These are phyloP conservation scores for Pseudogymnoascus sp. DNA, from an alignment of 2,329 filamentous ascomycete species.

Conservation along the genomic window DNA sequence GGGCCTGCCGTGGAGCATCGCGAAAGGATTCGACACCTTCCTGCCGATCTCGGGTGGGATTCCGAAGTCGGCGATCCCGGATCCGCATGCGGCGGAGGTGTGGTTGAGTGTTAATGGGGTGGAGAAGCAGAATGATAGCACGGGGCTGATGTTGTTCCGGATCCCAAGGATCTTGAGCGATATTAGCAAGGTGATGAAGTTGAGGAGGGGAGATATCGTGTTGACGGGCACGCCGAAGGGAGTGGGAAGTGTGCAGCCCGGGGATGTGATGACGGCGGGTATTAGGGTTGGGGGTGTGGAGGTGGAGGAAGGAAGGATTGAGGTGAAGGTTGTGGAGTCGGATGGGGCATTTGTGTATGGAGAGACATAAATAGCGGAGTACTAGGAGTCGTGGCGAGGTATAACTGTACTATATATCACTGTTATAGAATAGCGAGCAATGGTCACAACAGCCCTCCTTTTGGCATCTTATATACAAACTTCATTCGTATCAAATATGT, in stretches of 20 bases:
- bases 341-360: neutral
- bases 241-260: slow-evolving; percentile 75
- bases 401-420: neutral
- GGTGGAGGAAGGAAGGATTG: slow-evolving; percentile 74
- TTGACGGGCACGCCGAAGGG: slow-evolving; percentile 97
- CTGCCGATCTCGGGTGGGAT: slow-evolving; percentile 78
- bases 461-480: neutral
- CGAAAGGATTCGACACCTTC: slow-evolving; percentile 98
- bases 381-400: neutral
- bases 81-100: slow-evolving; percentile 83
- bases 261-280: slow-evolving; percentile 80
- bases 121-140: slow-evolving; percentile 74
- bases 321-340: slow-evolving; percentile 71
- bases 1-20: slow-evolving; percentile 90
- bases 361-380: neutral
- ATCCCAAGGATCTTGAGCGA: slow-evolving; percentile 83
- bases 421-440: slow-evolving; percentile 4
- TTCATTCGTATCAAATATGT: neutral
- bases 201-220: slow-evolving; percentile 86
- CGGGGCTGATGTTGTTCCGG: slow-evolving; percentile 87
- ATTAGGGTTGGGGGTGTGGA: slow-evolving; percentile 73
- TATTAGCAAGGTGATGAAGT: slow-evolving; percentile 89
- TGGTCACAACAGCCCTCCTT: neutral
- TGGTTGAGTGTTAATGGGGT: slow-evolving; percentile 78
- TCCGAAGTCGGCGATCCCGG: slow-evolving; percentile 66